Percentiles rank a stretch among this genome's conserved stretches.
Conservation (phyloP, 2,329 filamentous ascomycete species). For the Diaporthe destruens region DNA sequence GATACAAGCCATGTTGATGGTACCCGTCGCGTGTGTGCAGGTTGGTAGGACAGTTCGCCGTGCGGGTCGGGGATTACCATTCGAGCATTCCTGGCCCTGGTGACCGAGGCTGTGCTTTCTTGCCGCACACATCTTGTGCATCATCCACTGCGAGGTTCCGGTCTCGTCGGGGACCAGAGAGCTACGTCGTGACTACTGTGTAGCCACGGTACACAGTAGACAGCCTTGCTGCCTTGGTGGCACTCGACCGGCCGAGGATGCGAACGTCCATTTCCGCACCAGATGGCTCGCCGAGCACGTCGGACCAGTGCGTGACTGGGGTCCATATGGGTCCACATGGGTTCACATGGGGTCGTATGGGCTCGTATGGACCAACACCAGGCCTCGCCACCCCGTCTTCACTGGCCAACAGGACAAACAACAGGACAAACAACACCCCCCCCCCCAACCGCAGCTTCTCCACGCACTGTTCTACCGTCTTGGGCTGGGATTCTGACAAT, state of each 20-base stretch:
- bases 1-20: too few relatives aligned
- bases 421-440: too few relatives aligned
- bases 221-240: not conserved
- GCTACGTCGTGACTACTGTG: not conserved
- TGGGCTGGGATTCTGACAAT: not conserved
- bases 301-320: conserved; percentile 21
- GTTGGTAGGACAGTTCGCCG: too few relatives aligned
- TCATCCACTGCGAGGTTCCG: too few relatives aligned
- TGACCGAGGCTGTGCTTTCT: too few relatives aligned
- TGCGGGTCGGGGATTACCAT: too few relatives aligned
- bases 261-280: not conserved
- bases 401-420: not conserved
- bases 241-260: not conserved
- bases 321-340: not conserved
- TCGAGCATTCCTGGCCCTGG: too few relatives aligned
- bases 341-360: not conserved
- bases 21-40: too few relatives aligned
- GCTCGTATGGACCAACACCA: not conserved
- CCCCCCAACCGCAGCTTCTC: not conserved
- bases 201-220: too few relatives aligned
- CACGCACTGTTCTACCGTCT: not conserved
- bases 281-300: not conserved
- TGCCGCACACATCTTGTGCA: too few relatives aligned
- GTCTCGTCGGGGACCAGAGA: not conserved
- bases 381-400: not conserved